A percentile compares a stretch with the other conserved stretches of the same genome.
phyloP scores from a whole-genome alignment of 83 land plant species.

The Larix sibirica region DNA sequence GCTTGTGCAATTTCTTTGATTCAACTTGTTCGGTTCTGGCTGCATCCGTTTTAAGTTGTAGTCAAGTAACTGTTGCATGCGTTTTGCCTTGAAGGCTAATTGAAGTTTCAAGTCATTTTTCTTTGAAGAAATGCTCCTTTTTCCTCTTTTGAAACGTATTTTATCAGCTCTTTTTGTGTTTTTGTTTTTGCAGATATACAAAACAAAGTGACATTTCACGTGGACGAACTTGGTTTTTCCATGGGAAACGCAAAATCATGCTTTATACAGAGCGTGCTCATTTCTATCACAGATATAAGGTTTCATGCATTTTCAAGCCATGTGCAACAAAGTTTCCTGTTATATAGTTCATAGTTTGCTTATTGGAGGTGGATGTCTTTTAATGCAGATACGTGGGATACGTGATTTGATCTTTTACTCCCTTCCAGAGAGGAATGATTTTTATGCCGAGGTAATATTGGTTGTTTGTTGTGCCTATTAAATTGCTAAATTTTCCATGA shows the following conservation, averaged over 20 bases:
- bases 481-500: background rate
- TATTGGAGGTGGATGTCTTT: background rate
- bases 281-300: slow-evolving; percentile 94
- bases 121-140: background rate
- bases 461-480: background rate
- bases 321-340: background rate
- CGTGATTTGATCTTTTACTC: slow-evolving; percentile 89
- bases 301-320: slow-evolving; percentile 12
- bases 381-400: slow-evolving; percentile 86
- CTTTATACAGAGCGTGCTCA: slow-evolving; percentile 94
- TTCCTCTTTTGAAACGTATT: background rate
- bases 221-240: slow-evolving; percentile 81
- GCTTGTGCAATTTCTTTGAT: background rate
- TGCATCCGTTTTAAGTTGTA: background rate
- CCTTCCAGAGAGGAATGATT: slow-evolving; percentile 87
- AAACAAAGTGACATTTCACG: slow-evolving; percentile 91
- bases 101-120: background rate
- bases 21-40: background rate
- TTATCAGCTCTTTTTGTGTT: background rate
- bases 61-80: background rate
- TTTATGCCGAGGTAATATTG: slow-evolving; percentile 85
- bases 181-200: slow-evolving; percentile 59
- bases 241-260: slow-evolving; percentile 79
- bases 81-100: background rate
- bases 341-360: background rate